Evolutionary conservation across 192 early-diverging fungal species (phyloP).

Genomic region (Linnemannia elongata): DNA sequence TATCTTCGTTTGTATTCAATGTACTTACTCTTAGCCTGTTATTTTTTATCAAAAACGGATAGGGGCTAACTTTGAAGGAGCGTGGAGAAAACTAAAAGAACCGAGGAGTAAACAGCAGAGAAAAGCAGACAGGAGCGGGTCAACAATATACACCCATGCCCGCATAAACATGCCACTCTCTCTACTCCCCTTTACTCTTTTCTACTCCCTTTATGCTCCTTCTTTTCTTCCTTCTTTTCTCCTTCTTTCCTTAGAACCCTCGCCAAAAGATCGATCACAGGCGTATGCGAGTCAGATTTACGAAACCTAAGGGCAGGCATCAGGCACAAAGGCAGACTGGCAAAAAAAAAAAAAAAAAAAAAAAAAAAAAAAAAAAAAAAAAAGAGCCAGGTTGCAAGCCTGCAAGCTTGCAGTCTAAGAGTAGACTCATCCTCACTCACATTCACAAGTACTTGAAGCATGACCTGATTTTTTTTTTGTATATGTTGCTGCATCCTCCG

Average conservation of each 20-base stretch:
- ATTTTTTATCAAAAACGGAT: background rate
- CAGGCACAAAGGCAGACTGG: background rate
- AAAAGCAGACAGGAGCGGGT: background rate
- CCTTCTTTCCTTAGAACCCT: background rate
- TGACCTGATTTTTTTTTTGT: background rate
- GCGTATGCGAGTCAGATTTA: background rate
- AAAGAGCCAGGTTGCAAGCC: background rate
- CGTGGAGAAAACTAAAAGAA: conserved; percentile 1
- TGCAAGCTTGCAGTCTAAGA: background rate
- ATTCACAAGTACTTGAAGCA: background rate
- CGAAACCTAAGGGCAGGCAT: background rate
- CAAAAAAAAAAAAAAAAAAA: background rate
- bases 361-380: too few species aligned
- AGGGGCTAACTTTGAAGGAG: background rate
- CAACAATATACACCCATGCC: background rate
- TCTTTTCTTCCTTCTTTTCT: background rate
- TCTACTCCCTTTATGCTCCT: background rate
- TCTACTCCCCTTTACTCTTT: background rate
- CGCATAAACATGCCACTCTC: background rate
- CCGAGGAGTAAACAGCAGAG: background rate
- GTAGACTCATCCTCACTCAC: background rate
- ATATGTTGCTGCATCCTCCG: background rate
- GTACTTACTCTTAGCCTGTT: background rate
- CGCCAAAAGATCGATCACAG: background rate
- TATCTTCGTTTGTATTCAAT: background rate